These are phyloP conservation scores for Nicotiana obtusifolia DNA, from an alignment of 257 asterid species.

Conservation along the genomic window DNA sequence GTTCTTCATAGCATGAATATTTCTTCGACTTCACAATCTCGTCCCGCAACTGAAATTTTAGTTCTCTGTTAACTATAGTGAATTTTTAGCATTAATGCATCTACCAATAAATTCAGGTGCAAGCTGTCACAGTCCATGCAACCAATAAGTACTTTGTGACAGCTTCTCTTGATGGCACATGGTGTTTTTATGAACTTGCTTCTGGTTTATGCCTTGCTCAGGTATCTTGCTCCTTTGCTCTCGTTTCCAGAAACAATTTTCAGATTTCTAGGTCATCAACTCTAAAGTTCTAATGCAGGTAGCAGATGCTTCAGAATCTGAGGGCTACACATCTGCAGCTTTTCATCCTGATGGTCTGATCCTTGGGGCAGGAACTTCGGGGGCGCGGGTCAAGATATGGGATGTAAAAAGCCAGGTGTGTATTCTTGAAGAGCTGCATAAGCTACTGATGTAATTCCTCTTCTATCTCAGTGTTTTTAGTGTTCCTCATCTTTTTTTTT, in stretches of 20 bases:
- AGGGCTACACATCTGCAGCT: conserved; percentile 84
- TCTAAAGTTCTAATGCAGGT: conserved; percentile 44
- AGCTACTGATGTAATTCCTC: neutral
- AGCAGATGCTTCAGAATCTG: conserved; percentile 58
- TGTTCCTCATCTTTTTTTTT: neutral
- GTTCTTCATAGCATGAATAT: neutral
- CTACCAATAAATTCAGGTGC: conserved; percentile 47
- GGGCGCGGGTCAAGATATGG: conserved; percentile 78
- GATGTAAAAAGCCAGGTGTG: conserved; percentile 95
- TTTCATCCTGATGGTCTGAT: conserved; percentile 98
- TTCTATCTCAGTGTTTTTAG: neutral
- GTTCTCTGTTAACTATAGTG: neutral
- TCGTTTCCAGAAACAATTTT: neutral
- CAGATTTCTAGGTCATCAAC: neutral
- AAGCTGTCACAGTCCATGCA: conserved; percentile 92
- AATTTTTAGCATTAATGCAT: neutral
- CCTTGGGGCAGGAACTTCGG: conserved; percentile 87
- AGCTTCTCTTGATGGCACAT: conserved; percentile 88
- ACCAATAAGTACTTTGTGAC: conserved; percentile 81
- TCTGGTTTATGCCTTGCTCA: conserved; percentile 92
- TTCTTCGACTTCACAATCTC: neutral
- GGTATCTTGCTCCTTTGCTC: conserved; percentile 32
- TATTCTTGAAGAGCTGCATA: neutral
- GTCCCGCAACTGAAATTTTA: neutral
- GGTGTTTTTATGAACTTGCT: conserved; percentile 90